phyloP scores from a whole-genome alignment of 2,329 filamentous ascomycete species.

The Xylariaceae sp. region DNA sequence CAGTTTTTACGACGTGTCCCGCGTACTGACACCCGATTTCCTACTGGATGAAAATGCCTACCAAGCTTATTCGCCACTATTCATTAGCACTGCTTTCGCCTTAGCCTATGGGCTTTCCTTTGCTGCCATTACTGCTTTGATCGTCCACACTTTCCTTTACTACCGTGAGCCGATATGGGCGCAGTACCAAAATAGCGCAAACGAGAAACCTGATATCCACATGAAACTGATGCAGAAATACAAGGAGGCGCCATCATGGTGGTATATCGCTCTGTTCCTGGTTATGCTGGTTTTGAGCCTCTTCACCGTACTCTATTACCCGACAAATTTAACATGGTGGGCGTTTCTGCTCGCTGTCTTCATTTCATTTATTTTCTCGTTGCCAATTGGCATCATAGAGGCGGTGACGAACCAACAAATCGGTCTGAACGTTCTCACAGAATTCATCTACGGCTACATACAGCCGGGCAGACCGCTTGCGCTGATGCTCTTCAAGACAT shows the following conservation, averaged over 20 bases:
- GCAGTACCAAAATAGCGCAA: slow-evolving; percentile 56
- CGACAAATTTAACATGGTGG: slow-evolving; percentile 70
- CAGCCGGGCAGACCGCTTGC: slow-evolving; percentile 68
- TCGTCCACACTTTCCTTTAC: slow-evolving; percentile 66
- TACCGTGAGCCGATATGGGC: slow-evolving; percentile 63
- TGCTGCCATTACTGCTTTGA: slow-evolving; percentile 63
- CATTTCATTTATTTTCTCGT: slow-evolving; percentile 59
- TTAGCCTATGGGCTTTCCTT: slow-evolving; percentile 69
- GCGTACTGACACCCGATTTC: slow-evolving; percentile 58
- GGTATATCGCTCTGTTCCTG: slow-evolving; percentile 57
- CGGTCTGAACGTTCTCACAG: slow-evolving; percentile 69
- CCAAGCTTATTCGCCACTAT: slow-evolving; percentile 63
- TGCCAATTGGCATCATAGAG: slow-evolving; percentile 67
- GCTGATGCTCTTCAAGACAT: slow-evolving; percentile 70
- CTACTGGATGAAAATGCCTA: slow-evolving; percentile 63
- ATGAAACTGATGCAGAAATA: slow-evolving; percentile 63
- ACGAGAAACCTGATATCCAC: slow-evolving; percentile 57
- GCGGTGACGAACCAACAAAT: slow-evolving; percentile 68
- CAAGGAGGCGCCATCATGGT: slow-evolving; percentile 59
- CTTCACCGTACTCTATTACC: slow-evolving; percentile 54
- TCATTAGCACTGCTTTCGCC: slow-evolving; percentile 67
- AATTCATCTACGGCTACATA: slow-evolving; percentile 72
- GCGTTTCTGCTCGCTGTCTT: slow-evolving; percentile 63
- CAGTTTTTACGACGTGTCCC: slow-evolving; percentile 57
- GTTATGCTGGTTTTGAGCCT: slow-evolving; percentile 52